Conservation (phyloP, 768 basidiomycete genomes). For the Strobilomyces confusus region DNA sequence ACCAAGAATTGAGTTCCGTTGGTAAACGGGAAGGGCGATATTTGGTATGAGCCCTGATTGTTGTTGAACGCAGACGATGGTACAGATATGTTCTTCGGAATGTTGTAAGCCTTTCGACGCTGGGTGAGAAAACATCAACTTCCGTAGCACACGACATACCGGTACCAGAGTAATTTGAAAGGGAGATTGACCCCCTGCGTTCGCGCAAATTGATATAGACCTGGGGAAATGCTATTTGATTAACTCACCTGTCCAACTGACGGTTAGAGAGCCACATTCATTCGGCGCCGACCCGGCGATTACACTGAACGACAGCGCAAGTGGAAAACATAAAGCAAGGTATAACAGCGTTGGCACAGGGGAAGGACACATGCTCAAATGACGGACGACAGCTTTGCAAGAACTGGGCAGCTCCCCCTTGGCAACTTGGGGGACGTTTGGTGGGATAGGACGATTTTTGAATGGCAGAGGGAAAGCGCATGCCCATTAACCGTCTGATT, state of each 20-base stretch:
- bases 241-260: constrained; percentile 60
- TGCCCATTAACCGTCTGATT: constrained; percentile 1
- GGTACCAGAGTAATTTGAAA: constrained; percentile 48
- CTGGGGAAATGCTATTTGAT: not conserved
- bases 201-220: not conserved
- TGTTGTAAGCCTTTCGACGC: constrained; percentile 45
- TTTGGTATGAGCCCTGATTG: constrained; percentile 50
- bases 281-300: constrained; percentile 44
- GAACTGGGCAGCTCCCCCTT: constrained; percentile 7
- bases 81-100: constrained; percentile 51
- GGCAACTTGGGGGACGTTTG: constrained; percentile 1
- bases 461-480: not conserved
- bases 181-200: constrained; percentile 54
- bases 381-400: constrained; percentile 11
- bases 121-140: constrained; percentile 2
- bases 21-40: constrained; percentile 40
- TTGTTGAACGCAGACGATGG: constrained; percentile 51
- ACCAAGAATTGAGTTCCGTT: constrained; percentile 43
- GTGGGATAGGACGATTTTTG: constrained; percentile 8
- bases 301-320: constrained; percentile 41
- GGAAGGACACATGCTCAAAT: constrained; percentile 27
- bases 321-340: constrained; percentile 19
- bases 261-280: constrained; percentile 56
- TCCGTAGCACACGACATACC: constrained; percentile 31
- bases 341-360: constrained; percentile 22